These are phyloP conservation scores for Aspergillus fructus DNA, from an alignment of 2,329 filamentous ascomycete species.

Conservation along the genomic window DNA sequence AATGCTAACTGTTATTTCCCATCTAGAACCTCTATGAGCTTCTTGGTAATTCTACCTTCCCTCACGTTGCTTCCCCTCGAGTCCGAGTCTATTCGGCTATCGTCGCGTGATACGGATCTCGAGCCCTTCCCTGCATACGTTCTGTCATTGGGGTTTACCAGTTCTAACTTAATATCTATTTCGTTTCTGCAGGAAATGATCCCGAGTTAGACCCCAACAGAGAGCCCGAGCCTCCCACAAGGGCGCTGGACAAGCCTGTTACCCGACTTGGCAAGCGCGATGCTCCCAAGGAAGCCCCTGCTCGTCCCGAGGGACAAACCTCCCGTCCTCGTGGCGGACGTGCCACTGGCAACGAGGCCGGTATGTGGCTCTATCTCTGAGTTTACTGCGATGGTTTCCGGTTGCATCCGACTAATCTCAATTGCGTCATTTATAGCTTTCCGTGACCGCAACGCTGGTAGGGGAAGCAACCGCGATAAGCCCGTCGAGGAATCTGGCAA, in stretches of 20 bases:
- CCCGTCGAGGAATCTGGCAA: constrained; percentile 66
- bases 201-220: constrained; percentile 72
- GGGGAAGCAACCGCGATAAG: constrained; percentile 78
- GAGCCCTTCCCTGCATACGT: background rate
- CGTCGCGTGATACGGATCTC: constrained; percentile 1
- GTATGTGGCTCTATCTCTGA: constrained; percentile 56
- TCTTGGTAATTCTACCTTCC: constrained; percentile 69
- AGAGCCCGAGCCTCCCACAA: constrained; percentile 74
- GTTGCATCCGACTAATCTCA: constrained; percentile 16
- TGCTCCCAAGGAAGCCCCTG: constrained; percentile 70
- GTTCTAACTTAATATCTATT: constrained; percentile 31
- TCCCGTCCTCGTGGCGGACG: constrained; percentile 49
- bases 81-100: background rate
- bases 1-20: constrained; percentile 37
- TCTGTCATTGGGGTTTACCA: constrained; percentile 20
- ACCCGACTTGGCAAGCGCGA: constrained; percentile 83
- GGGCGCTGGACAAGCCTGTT: constrained; percentile 82
- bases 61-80: background rate
- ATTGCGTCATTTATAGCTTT: constrained; percentile 60
- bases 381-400: background rate
- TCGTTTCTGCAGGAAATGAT: constrained; percentile 59
- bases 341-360: constrained; percentile 77
- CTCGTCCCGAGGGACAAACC: constrained; percentile 34
- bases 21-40: constrained; percentile 92
- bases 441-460: constrained; percentile 82